A percentile compares a stretch with the other conserved stretches of the same genome.
These are phyloP conservation scores for Clonostachys chloroleuca DNA, from an alignment of 2,329 filamentous ascomycete genomes.

Conservation along the genomic window DNA sequence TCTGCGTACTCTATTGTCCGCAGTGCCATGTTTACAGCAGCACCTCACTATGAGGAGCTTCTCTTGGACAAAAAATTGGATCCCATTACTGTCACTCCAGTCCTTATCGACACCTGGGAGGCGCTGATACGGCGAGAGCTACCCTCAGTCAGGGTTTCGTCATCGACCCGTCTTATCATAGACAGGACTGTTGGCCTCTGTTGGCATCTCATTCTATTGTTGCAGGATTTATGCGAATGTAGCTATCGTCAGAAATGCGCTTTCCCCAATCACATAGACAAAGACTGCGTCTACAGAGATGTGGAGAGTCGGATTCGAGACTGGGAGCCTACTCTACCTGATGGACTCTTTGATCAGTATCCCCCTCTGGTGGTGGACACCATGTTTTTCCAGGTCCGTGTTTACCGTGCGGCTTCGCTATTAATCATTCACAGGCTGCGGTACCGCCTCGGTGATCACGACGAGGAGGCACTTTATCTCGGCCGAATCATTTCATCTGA, in stretches of 20 bases:
- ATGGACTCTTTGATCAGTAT: slow-evolving; percentile 1
- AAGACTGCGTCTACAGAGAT: slow-evolving; percentile 2
- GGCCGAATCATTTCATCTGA: slow-evolving; percentile 5
- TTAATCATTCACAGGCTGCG: slow-evolving; percentile 9
- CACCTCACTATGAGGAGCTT: not conserved
- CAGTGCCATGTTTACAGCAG: slow-evolving; percentile 1
- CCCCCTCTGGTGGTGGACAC: not conserved
- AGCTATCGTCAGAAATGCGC: slow-evolving; percentile 2
- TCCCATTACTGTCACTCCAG: slow-evolving; percentile 5
- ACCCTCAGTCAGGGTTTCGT: slow-evolving; percentile 3
- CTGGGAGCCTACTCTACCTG: slow-evolving; percentile 3
- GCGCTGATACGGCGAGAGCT: slow-evolving; percentile 6
- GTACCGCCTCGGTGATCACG: slow-evolving; percentile 5
- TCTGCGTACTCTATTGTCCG: slow-evolving; percentile 1
- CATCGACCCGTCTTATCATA: slow-evolving; percentile 1
- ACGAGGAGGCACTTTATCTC: slow-evolving; percentile 1
- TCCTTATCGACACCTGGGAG: slow-evolving; percentile 7
- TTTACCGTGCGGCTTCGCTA: slow-evolving; percentile 5
- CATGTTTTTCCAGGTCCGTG: slow-evolving; percentile 6
- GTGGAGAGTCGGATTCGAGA: slow-evolving; percentile 3
- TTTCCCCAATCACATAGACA: not conserved
- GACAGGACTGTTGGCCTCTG: slow-evolving; percentile 6
- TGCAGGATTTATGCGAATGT: slow-evolving; percentile 6
- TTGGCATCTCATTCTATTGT: slow-evolving; percentile 3
- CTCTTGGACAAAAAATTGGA: slow-evolving; percentile 2